Percentiles rank a stretch among this genome's conserved stretches.
Conservation (phyloP, 2,329 filamentous ascomycete genomes). For the Scedosporium boydii region DNA sequence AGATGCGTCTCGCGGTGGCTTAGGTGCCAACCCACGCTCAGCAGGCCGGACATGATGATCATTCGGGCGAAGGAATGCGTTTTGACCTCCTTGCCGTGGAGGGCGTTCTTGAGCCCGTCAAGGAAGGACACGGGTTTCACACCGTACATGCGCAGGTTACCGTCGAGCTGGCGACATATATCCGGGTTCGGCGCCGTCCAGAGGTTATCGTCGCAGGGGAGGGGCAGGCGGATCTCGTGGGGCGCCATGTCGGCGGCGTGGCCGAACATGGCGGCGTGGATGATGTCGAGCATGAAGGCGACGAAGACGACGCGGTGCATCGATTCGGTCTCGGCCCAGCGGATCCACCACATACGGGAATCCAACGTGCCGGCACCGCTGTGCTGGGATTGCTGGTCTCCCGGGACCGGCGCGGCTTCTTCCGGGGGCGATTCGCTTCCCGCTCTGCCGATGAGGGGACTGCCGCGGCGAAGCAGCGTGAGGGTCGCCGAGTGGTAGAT, state of each 20-base stretch:
- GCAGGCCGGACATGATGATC: conserved; percentile 79
- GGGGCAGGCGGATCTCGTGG: conserved; percentile 74
- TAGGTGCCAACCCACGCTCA: conserved; percentile 91
- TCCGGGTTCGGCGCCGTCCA: conserved; percentile 76
- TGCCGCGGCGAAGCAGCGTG: conserved; percentile 75
- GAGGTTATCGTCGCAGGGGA: conserved; percentile 78
- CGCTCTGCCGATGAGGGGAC: conserved; percentile 71
- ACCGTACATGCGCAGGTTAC: conserved; percentile 66
- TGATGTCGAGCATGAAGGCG: conserved; percentile 81
- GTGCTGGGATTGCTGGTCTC: not conserved
- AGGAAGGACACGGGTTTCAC: conserved; percentile 73
- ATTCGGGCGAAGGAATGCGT: conserved; percentile 85
- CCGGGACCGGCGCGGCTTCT: conserved; percentile 1
- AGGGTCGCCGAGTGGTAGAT: conserved; percentile 83
- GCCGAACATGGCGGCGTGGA: conserved; percentile 87
- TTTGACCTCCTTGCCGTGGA: conserved; percentile 71
- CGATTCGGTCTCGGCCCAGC: conserved; percentile 83
- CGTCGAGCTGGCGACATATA: conserved; percentile 67
- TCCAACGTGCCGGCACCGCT: conserved; percentile 20
- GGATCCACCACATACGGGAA: conserved; percentile 59
- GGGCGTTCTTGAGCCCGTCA: conserved; percentile 72
- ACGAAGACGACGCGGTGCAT: conserved; percentile 81
- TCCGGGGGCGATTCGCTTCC: conserved; percentile 72
- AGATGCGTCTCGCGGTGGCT: conserved; percentile 79
- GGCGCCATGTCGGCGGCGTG: conserved; percentile 85